Base-by-base conservation (phyloP, 257 asterid species). In the Ajuga chamaepitys region DNA sequence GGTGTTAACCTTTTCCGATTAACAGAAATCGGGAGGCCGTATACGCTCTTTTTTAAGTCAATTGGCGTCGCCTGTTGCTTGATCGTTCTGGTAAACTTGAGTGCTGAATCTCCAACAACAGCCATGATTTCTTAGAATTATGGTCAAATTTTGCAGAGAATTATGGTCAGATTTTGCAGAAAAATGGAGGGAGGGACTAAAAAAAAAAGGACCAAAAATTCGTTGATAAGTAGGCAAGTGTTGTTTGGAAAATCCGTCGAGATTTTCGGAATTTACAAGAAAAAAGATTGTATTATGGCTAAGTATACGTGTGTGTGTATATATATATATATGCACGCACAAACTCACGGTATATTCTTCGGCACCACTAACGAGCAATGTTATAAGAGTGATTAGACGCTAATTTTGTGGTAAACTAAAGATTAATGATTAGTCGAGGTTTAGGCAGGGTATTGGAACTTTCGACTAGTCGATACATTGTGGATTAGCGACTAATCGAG, bases 81-180 rank as follows among this genome's bases (percentile, higher is more conserved):
- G 46, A 71, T 56, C 28, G 68, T 22, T 66, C 62, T 81, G 57
- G 62, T 53, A 57, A 81, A 77, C 57, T 72, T 75, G 35, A 64
- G 73, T 20, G 82, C 74, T 46, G 71, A 72, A 72, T 82, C 89
- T 18, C 85, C 86, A 20, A 75, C 61, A 64, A 59, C 80, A 66
- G 93, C 87, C 93, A 89, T 86, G 66, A 25, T 73, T 17, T 48
- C 18, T 22, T 16, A 38, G 37, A 32, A 51, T 5, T 54, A 2
- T 18, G 66, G 46, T 65, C 72, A 64, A 54, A 30, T 12, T 4
- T 28, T 26, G 17, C 22, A 12, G 65, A 46, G 30, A 28, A 1
- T 5, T 54, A 2, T 18, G 66, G 46, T 65, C 72, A 64, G 28
- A 30, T 12, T 4, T 28, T 26, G 17, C 47, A 18, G 20, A 3